Evolutionary conservation across 2,329 filamentous ascomycete genomes (phyloP).

Genomic region (Hymenoscyphus fructigenus): DNA sequence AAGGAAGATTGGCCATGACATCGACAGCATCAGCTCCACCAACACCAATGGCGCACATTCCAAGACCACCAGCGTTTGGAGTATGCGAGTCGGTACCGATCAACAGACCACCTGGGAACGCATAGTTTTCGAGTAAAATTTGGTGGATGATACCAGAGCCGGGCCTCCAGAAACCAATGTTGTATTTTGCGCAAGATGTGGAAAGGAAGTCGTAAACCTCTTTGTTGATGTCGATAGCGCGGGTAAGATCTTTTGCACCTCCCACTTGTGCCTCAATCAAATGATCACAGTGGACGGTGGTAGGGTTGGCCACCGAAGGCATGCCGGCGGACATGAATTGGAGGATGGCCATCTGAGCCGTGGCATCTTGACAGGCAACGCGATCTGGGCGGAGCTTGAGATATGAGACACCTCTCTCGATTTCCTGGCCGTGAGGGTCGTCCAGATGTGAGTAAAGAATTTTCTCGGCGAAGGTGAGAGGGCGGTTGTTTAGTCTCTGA

Average conservation of each 20-base stretch:
- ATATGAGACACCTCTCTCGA: slow-evolving; percentile 93
- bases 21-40: slow-evolving; percentile 98
- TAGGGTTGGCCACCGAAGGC: slow-evolving; percentile 89
- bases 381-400: slow-evolving; percentile 95
- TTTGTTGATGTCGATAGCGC: slow-evolving; percentile 93
- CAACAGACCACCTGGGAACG: slow-evolving; percentile 95
- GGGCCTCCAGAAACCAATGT: slow-evolving; percentile 99
- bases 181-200: slow-evolving; percentile 94
- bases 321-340: slow-evolving; percentile 99
- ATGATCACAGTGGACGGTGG: slow-evolving; percentile 98
- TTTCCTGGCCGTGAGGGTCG: slow-evolving; percentile 93
- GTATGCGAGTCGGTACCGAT: slow-evolving; percentile 99
- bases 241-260: slow-evolving; percentile 87
- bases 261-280: slow-evolving; percentile 97
- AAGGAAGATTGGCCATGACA: slow-evolving; percentile 95
- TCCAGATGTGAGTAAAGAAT: slow-evolving; percentile 98
- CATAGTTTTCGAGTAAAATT: slow-evolving; percentile 98
- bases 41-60: slow-evolving; percentile 93
- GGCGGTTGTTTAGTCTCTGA: slow-evolving; percentile 86
- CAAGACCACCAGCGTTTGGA: slow-evolving; percentile 93
- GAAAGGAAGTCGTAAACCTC: slow-evolving; percentile 98
- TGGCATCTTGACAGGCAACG: slow-evolving; percentile 99
- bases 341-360: slow-evolving; percentile 98
- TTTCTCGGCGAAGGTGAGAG: slow-evolving; percentile 96
- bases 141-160: slow-evolving; percentile 99